Percentiles rank a stretch among this genome's conserved stretches.
These are phyloP conservation scores for Pezicula rhizophila DNA, from an alignment of 2,329 filamentous ascomycete genomes.

Conservation along the genomic window DNA sequence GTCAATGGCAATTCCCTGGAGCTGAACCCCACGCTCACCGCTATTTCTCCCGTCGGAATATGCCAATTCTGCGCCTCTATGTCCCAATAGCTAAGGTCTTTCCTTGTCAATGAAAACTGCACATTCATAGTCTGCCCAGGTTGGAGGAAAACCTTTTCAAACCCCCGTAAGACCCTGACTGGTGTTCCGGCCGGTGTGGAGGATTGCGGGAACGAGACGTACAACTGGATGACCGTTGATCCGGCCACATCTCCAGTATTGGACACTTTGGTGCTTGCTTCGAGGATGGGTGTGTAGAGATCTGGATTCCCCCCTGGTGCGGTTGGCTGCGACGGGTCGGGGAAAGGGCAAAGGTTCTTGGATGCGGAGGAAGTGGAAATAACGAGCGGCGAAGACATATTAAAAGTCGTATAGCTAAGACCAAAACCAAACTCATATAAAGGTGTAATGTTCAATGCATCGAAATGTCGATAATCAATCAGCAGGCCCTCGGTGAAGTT, in stretches of 20 bases:
- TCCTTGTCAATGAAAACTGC: slow-evolving; percentile 46
- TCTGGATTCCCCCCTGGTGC: slow-evolving; percentile 48
- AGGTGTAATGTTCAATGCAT: slow-evolving; percentile 50
- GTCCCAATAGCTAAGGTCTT: slow-evolving; percentile 62
- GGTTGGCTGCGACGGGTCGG: slow-evolving; percentile 35
- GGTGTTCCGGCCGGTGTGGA: slow-evolving; percentile 34
- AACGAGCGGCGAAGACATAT: too few relatives aligned
- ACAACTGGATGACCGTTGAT: slow-evolving; percentile 26
- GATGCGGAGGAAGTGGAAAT: too few relatives aligned
- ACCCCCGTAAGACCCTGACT: slow-evolving; percentile 54
- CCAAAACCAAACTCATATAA: slow-evolving; percentile 77
- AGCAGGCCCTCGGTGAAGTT: slow-evolving; percentile 71
- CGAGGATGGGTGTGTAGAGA: slow-evolving; percentile 46
- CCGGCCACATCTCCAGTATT: slow-evolving; percentile 41
- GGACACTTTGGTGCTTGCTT: slow-evolving; percentile 39
- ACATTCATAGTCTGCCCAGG: slow-evolving; percentile 39
- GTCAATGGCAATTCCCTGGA: slow-evolving; percentile 7
- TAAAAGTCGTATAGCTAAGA: slow-evolving; percentile 71
- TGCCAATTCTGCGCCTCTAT: slow-evolving; percentile 52
- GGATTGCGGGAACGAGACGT: slow-evolving; percentile 12
- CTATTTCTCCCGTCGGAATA: slow-evolving; percentile 24
- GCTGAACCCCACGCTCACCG: slow-evolving; percentile 10
- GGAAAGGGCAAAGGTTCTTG: slow-evolving; percentile 28
- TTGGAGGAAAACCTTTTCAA: slow-evolving; percentile 47
- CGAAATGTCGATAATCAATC: slow-evolving; percentile 74